Percentiles rank a stretch among this genome's conserved stretches.
Evolutionary conservation across 2,329 filamentous ascomycete genomes (phyloP).

Genomic region (Xylariales sp.): DNA sequence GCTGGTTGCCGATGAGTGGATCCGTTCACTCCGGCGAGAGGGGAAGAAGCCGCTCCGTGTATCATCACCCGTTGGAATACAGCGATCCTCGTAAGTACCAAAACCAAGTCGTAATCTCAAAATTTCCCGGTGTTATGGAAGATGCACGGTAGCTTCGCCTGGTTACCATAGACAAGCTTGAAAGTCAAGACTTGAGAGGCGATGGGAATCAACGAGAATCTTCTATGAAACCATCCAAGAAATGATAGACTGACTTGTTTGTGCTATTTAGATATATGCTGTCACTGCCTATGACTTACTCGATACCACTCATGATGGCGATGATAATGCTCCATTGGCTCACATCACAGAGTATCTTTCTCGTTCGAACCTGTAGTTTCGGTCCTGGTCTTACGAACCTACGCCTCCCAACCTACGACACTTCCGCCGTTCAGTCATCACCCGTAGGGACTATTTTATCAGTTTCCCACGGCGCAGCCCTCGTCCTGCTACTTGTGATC

Average conservation of each 20-base stretch:
- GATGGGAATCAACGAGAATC: too few relatives aligned
- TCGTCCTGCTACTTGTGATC: background rate
- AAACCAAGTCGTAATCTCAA: too few relatives aligned
- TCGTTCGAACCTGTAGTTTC: constrained; percentile 5
- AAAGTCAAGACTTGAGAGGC: too few relatives aligned
- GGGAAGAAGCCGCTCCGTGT: constrained; percentile 5
- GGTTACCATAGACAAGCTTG: too few relatives aligned
- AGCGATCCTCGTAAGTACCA: constrained; percentile 8
- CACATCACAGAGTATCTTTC: constrained; percentile 9
- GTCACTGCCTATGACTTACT: constrained; percentile 3
- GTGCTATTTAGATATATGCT: too few relatives aligned
- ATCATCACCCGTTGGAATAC: constrained; percentile 1
- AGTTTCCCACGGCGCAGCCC: background rate
- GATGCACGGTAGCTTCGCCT: too few relatives aligned
- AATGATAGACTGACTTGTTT: too few relatives aligned
- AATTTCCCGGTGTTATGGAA: too few relatives aligned
- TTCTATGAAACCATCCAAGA: too few relatives aligned
- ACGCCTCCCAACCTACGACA: background rate
- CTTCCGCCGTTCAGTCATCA: background rate
- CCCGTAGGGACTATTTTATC: background rate
- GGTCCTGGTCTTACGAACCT: background rate
- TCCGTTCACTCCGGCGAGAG: background rate
- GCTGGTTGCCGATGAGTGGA: constrained; percentile 2
- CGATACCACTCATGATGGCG: background rate
- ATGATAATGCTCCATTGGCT: constrained; percentile 3